Conservation (phyloP, 805 yeast genomes). For the Candida ipomoeae region DNA sequence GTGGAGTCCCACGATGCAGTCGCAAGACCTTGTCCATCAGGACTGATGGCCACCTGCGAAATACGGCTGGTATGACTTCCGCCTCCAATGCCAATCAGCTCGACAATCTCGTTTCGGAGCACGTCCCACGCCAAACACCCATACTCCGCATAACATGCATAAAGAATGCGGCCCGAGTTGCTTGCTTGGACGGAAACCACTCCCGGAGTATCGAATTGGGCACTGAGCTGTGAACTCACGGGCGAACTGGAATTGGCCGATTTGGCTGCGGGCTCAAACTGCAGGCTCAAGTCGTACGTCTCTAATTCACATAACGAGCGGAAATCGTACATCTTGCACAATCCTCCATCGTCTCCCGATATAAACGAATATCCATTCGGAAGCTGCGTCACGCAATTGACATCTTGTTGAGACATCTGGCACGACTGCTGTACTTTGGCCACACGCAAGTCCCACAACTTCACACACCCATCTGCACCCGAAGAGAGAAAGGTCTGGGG, state of each 20-base stretch:
- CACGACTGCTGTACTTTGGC: slow-evolving; percentile 47
- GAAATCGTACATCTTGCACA: slow-evolving; percentile 64
- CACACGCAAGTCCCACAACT: slow-evolving; percentile 56
- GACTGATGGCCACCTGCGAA: slow-evolving; percentile 59
- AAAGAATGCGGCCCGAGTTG: slow-evolving; percentile 67
- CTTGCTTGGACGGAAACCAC: slow-evolving; percentile 71
- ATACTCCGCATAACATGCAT: slow-evolving; percentile 70
- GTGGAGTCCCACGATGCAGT: slow-evolving; percentile 83
- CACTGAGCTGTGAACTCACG: slow-evolving; percentile 17
- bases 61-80: slow-evolving; percentile 52
- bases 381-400: slow-evolving; percentile 55
- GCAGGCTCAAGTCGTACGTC: slow-evolving; percentile 34
- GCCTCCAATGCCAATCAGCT: slow-evolving; percentile 50
- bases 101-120: slow-evolving; percentile 60
- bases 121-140: slow-evolving; percentile 79
- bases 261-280: slow-evolving; percentile 12
- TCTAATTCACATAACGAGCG: slow-evolving; percentile 71
- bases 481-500: slow-evolving; percentile 49
- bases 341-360: slow-evolving; percentile 78
- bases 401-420: slow-evolving; percentile 58
- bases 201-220: slow-evolving; percentile 57
- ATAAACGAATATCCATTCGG: slow-evolving; percentile 69
- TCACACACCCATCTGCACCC: slow-evolving; percentile 64
- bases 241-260: slow-evolving; percentile 8
- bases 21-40: slow-evolving; percentile 71